phyloP scores from a whole-genome alignment of 208 protist species.

The Chromosphaera perkinsii region DNA sequence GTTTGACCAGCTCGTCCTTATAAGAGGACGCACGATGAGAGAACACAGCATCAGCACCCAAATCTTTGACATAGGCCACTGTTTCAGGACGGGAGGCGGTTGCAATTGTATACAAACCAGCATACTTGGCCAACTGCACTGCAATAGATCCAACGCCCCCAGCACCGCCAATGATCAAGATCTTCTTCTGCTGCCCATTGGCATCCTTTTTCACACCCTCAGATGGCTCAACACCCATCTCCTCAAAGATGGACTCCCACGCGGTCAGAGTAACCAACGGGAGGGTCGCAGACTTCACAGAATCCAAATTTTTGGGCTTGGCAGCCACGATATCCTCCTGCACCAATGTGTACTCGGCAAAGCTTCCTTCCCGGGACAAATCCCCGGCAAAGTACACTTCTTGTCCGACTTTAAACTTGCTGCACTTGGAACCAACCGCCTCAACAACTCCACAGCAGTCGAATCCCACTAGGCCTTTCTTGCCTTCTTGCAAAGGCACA shows the following conservation, averaged over 20 bases:
- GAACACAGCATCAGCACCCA: background rate
- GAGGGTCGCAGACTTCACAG: background rate
- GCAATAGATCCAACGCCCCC: conserved; percentile 1
- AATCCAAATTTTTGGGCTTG: background rate
- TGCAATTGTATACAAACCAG: background rate
- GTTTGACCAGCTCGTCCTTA: background rate
- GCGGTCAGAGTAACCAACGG: conserved; percentile 13
- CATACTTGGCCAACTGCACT: background rate
- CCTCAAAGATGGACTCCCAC: background rate
- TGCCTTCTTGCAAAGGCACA: no score
- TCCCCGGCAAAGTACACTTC: conserved; percentile 4
- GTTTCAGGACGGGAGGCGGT: background rate
- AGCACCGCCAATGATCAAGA: background rate
- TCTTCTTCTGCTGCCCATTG: background rate
- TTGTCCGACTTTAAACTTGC: background rate
- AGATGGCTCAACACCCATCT: background rate
- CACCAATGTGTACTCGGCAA: background rate
- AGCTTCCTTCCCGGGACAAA: background rate
- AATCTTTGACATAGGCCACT: background rate
- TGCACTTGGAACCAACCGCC: background rate
- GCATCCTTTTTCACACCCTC: no score
- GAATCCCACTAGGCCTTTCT: background rate
- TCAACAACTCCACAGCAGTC: background rate
- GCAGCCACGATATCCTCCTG: background rate
- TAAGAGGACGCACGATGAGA: background rate